Evolutionary conservation across 371 early-diverging fungal species (phyloP), one percentile per base, ranked within the genome.

Genomic region (Saksenaea vasiformis): DNA sequence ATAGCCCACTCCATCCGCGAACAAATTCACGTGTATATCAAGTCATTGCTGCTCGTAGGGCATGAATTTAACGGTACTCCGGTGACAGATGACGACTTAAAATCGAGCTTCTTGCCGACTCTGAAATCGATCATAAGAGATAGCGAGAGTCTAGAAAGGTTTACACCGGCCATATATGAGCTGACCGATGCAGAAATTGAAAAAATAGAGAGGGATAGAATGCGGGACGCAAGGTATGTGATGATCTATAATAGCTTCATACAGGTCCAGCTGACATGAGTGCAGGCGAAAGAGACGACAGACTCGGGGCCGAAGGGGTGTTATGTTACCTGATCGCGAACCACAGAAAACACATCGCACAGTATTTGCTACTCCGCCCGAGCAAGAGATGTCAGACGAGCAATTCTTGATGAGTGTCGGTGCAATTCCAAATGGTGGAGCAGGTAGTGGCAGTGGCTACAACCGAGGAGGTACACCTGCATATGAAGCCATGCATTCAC

Each of bases 1-100:
- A 93, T 96, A 55, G 93, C 96, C 0, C 96, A 97, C 65, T 85
- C 92, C 0, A 95, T 96, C 24, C 87, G 97, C n/a, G 98, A 98
- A 70, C 98, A 98, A 80, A 83, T 95, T 9, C 90, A 94, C 64
- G 84, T 85, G 2, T 91, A 88, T 69, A 83, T 86, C 38, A 95
- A 95, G 69, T 90, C 95, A 3, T 73, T 97, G 28, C 74, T 91
- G 26, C 78, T 95, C 39, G 83, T 92, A 1, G 95, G 94, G 3
- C 92, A 95, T 69, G 84, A 85, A 22, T 91, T 91, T 67, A 78
- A 85, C 41, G 80, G 80, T 15, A 71, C 80, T 5, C 69, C 76
- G 9, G 78, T 91, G 15, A 84, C 89, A 27, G 95, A 96, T 69
- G 90, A 90, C 19, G 94, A 93, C 27, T 71, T 95, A 22, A 75